Evolutionary conservation across 2,329 filamentous ascomycete genomes (phyloP), one percentile per base, ranked within the genome.

Genomic region (Trichophyton rubrum): DNA sequence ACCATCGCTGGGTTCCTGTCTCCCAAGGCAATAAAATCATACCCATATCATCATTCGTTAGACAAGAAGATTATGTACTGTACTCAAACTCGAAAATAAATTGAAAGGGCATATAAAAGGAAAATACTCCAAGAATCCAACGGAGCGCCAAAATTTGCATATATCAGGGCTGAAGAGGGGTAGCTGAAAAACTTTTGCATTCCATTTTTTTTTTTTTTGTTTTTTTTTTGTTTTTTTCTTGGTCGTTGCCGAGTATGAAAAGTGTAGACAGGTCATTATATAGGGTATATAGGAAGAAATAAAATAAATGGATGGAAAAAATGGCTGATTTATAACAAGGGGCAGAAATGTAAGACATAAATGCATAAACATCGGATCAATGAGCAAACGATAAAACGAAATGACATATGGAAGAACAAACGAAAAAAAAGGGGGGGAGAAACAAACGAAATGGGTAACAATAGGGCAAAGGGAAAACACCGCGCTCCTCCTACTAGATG

Each of bases 261-360:
- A 43, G 22, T 41, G 17, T 57, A 57, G 55, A 57, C 22, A 41
- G 22, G 40, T 57, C 55, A 57, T 57, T 57, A 57, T 57, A 57
- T 55, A 57, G 55, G 40, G 40, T 57, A 43, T 43, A 57, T 20
- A n/a, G 40, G n/a, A 57, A 24, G 11, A 24, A 24, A 57, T 30
- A 56, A 30, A 38, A 56, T 17, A 56, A 40, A 38, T 15, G 9
- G 17, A 8, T 38, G 15, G 27, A 40, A 33, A 43, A 40, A 33
- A 43, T 40, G 55, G 55, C 35, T 57, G 33, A 57, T 57, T 43
- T 57, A 41, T 57, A 43, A 40, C 38, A 38, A 30, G 17, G 22
- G 35, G 40, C 22, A 57, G 35, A 41, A 35, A 24, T 43, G 40
- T 55, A 55, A 55, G 20, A 35, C 51, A 57, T 57, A 57, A 57